phyloP scores from a whole-genome alignment of 2,329 filamentous ascomycete genomes.

The Dactylonectria macrodidyma region DNA sequence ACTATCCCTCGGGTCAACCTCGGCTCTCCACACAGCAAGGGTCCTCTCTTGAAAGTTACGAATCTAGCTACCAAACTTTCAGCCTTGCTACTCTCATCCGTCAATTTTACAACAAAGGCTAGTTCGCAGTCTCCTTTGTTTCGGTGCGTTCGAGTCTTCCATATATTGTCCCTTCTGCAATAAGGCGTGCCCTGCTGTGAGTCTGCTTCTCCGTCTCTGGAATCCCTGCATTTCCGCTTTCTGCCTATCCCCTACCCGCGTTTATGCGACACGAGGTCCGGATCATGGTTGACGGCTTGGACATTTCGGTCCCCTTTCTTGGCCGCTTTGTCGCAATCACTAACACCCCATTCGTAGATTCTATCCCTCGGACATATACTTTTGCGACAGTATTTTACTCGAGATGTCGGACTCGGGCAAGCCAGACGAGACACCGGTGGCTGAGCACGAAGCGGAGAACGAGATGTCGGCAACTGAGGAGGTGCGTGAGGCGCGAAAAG shows the following conservation, averaged over 20 bases:
- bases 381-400: slow-evolving; percentile 13
- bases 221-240: slow-evolving; percentile 4
- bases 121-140: slow-evolving; percentile 15
- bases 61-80: neutral
- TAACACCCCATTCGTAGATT: slow-evolving; percentile 31
- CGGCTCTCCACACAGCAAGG: slow-evolving; percentile 37
- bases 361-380: slow-evolving; percentile 12
- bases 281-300: slow-evolving; percentile 11
- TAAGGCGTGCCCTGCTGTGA: slow-evolving; percentile 8
- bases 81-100: slow-evolving; percentile 14
- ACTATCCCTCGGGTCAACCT: slow-evolving; percentile 39
- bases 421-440: slow-evolving; percentile 49
- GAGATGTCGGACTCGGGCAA: slow-evolving; percentile 54
- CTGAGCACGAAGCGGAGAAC: slow-evolving; percentile 50
- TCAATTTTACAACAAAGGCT: slow-evolving; percentile 4
- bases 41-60: slow-evolving; percentile 16
- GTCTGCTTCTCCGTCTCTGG: neutral
- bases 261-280: slow-evolving; percentile 32
- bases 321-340: slow-evolving; percentile 9
- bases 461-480: slow-evolving; percentile 53
- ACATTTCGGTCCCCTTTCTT: slow-evolving; percentile 15
- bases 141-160: neutral
- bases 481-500: slow-evolving; percentile 54
- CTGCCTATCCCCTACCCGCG: slow-evolving; percentile 18
- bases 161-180: slow-evolving; percentile 5